Conservation (phyloP, 169 alveolate species). For the Neospora caninum region DNA sequence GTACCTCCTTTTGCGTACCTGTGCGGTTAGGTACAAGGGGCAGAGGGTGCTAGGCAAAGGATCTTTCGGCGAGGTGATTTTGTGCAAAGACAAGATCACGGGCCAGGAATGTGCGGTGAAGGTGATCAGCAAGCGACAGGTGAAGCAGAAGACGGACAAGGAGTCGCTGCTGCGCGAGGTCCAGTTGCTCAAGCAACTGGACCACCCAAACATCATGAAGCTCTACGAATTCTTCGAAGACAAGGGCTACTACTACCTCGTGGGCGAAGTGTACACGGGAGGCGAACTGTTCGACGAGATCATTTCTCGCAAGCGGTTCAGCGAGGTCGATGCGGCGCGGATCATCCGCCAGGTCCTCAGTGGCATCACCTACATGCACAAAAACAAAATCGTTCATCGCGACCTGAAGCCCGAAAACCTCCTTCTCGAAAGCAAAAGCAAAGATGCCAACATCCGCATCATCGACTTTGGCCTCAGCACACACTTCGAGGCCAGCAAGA, state of each 20-base stretch:
- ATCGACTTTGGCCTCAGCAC: constrained; percentile 96
- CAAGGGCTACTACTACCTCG: constrained; percentile 86
- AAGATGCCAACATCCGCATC: constrained; percentile 89
- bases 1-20: constrained; percentile 55
- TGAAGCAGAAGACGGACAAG: constrained; percentile 85
- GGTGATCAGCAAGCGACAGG: constrained; percentile 87
- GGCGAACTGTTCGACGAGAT: constrained; percentile 96
- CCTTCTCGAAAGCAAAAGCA: constrained; percentile 86
- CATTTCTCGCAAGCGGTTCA: constrained; percentile 87
- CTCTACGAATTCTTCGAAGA: constrained; percentile 90
- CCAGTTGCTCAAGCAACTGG: constrained; percentile 84
- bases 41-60: constrained; percentile 91
- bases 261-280: constrained; percentile 93
- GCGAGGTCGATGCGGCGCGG: constrained; percentile 93
- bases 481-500: constrained; percentile 84
- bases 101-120: constrained; percentile 89
- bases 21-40: constrained; percentile 83
- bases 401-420: constrained; percentile 91
- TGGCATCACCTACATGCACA: constrained; percentile 92
- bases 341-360: constrained; percentile 90
- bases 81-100: constrained; percentile 87
- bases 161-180: constrained; percentile 87
- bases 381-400: constrained; percentile 88
- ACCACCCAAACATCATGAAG: constrained; percentile 92
- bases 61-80: constrained; percentile 91